phyloP scores from a whole-genome alignment of 208 protist species.

The Acanthamoeba castellanii region DNA sequence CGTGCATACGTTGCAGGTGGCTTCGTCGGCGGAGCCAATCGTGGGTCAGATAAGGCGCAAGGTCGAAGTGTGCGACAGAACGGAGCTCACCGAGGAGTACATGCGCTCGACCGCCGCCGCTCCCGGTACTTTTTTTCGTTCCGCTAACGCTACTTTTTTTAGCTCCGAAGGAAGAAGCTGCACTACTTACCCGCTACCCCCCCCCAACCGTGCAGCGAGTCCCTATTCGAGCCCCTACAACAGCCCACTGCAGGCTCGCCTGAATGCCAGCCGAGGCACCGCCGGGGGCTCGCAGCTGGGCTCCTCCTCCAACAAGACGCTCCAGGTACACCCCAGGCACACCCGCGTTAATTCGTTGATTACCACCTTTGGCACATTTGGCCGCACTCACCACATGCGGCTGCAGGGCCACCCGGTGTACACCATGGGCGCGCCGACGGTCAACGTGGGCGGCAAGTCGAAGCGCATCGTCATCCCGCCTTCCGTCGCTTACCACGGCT shows the following conservation, averaged over 20 bases:
- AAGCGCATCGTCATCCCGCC: conserved; percentile 61
- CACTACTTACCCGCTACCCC: neutral
- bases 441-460: conserved; percentile 43
- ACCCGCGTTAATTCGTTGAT: neutral
- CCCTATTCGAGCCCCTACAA: conserved; percentile 21
- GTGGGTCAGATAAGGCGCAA: neutral
- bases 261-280: neutral
- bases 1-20: neutral
- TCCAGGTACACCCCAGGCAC: neutral
- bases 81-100: conserved; percentile 55
- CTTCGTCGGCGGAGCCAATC: conserved; percentile 52
- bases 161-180: too few relatives aligned
- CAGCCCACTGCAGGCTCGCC: neutral
- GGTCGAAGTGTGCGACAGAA: conserved; percentile 48
- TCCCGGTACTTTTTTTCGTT: neutral
- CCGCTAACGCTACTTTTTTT: too few relatives aligned
- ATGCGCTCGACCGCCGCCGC: neutral
- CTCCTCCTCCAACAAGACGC: neutral
- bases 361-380: neutral
- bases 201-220: neutral
- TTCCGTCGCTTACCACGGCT: conserved; percentile 2
- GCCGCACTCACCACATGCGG: neutral
- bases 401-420: conserved; percentile 53
- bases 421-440: conserved; percentile 27
- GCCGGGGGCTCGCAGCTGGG: neutral